These are phyloP conservation scores for Phalaenopsis hybrid DNA, from an alignment of 116 monocot species.

Conservation along the genomic window DNA sequence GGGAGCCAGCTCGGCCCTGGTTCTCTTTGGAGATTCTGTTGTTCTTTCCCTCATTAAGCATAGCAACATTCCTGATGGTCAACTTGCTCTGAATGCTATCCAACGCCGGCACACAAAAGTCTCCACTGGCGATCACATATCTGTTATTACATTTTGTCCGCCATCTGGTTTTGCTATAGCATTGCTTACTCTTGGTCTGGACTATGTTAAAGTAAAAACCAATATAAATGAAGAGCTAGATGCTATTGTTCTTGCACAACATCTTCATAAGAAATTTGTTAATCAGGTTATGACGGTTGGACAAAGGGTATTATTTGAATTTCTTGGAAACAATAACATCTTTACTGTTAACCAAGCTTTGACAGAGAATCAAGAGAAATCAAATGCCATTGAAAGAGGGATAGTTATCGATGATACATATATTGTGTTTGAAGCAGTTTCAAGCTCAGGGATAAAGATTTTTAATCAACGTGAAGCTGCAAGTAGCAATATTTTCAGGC, in stretches of 20 bases:
- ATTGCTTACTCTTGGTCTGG: conserved; percentile 75
- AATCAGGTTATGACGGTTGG: conserved; percentile 90
- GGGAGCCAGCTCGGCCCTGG: conserved; percentile 40
- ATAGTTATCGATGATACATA: conserved; percentile 71
- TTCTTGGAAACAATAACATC: conserved; percentile 39
- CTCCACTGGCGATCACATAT: conserved; percentile 58
- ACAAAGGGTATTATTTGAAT: conserved; percentile 53
- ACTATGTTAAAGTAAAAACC: conserved; percentile 63
- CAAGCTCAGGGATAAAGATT: conserved; percentile 95
- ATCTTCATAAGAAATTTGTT: conserved; percentile 54
- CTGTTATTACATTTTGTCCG: conserved; percentile 58
- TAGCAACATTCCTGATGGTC: conserved; percentile 31
- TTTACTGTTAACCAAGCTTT: conserved; percentile 89
- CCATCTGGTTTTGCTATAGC: conserved; percentile 71
- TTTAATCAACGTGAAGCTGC: conserved; percentile 92
- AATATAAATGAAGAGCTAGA: conserved; percentile 50
- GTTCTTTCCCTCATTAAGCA: conserved; percentile 51
- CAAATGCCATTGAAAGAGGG: conserved; percentile 68
- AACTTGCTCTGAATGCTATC: conserved; percentile 80
- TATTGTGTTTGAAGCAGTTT: conserved; percentile 59
- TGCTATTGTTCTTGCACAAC: conserved; percentile 79
- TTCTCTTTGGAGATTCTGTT: conserved; percentile 46
- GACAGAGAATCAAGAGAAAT: conserved; percentile 64
- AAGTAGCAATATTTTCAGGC: conserved; percentile 54
- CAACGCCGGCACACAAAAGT: conserved; percentile 72